Base-by-base conservation (phyloP, 805 yeast genomes). In the Hemisphaericaspora nanyangensis region DNA sequence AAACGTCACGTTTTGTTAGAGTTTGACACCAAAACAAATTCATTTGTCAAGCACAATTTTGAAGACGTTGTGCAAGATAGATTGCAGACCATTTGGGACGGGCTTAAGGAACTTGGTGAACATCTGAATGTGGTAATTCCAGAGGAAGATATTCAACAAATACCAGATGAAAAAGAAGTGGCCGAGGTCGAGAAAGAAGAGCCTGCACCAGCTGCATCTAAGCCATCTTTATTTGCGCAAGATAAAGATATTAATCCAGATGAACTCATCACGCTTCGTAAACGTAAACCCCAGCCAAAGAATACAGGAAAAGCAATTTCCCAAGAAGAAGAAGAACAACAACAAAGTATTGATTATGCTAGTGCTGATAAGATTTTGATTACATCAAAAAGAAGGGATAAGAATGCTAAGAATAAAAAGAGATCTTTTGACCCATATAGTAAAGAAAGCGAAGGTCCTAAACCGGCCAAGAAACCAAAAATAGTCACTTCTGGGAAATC, bases 381-480 rank as follows among this genome's bases (percentile, higher is more conserved):
- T 8, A 19, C 34, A 29, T 25, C 40, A 22, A 31, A 25, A 25
- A 46, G 31, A 31, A 47, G 15, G 29, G 45, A 47, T n/a, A 40
- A 38, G 13, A 52, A 47, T 25, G 40, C 50, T 10, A 49, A 45
- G 35, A 56, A 45, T 30, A 44, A 48, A 13, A 72, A 71, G 53
- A 70, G 64, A 38, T 52, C 72, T 7, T 82, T 77, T 46, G 82
- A 82, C 58, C 88, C 89, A 4, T 82, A 79, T 46, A 56, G 70
- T 5, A 67, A 64, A 32, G 64, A 60, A 5, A 60, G 68, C 19
- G 70, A 68, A 13, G 84, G 80, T 1, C 83, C 83, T 7, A 61
- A 61, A 47, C 70, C 74, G n/a, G 72, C 75, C 6, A 79, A 76
- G 59, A 75, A 66, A 37, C 48, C 43, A 55, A 73, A 55, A 54